Conservation (phyloP, 768 basidiomycete genomes). For the Mycena metata region DNA sequence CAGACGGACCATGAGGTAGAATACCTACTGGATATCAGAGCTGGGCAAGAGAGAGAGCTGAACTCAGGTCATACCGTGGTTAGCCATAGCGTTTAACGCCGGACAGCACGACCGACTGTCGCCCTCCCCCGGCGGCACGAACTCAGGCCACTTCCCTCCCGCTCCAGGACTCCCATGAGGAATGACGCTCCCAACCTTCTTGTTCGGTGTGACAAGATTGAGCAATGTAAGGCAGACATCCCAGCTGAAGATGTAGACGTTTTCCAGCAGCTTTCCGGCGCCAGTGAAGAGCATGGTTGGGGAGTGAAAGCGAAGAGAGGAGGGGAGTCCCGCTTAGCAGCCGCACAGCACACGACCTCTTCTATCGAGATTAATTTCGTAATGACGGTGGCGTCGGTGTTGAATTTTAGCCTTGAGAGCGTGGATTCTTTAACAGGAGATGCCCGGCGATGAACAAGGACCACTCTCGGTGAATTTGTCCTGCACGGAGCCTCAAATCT, state of each 20-base stretch:
- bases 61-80: constrained; percentile 69
- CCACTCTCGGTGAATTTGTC: too few relatives aligned
- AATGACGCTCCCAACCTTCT: constrained; percentile 67
- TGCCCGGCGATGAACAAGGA: too few relatives aligned
- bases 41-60: neutral
- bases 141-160: constrained; percentile 79
- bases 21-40: constrained; percentile 58
- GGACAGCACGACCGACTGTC: constrained; percentile 84
- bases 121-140: constrained; percentile 64
- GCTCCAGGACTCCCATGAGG: constrained; percentile 68
- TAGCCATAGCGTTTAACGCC: constrained; percentile 84
- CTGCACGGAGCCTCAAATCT: too few relatives aligned
- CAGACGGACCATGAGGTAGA: constrained; percentile 56
- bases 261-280: constrained; percentile 43
- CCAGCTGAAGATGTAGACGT: constrained; percentile 57
- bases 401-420: too few relatives aligned
- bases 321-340: neutral
- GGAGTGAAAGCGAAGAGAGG: neutral
- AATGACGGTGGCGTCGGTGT: too few relatives aligned
- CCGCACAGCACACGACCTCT: neutral
- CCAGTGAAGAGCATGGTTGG: constrained; percentile 6
- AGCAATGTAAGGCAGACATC: constrained; percentile 64
- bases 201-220: constrained; percentile 66
- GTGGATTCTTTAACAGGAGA: too few relatives aligned
- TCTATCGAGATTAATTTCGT: too few relatives aligned